Evolutionary conservation across 1,284 basidiomycete species (phyloP).

Genomic region (Leccinum griseonigrum): DNA sequence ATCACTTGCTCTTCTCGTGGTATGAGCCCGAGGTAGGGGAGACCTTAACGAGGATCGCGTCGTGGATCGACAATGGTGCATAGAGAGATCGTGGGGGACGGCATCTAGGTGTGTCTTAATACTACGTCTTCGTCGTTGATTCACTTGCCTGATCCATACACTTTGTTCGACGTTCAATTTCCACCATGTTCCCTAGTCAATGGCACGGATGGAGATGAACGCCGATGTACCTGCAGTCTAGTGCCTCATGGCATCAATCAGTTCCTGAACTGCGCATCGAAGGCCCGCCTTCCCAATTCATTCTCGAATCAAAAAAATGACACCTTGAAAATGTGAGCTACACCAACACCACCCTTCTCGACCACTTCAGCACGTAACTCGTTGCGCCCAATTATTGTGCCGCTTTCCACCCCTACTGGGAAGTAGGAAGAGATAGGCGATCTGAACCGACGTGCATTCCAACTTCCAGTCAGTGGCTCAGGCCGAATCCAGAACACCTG

Average conservation of each 20-base stretch:
- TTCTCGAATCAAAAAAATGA: neutral
- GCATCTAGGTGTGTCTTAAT: neutral
- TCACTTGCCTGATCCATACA: neutral
- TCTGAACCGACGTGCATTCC: too few relatives aligned
- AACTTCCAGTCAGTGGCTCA: too few relatives aligned
- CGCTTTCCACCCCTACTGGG: neutral
- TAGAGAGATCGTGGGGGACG: neutral
- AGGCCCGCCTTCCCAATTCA: neutral
- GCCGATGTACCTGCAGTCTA: neutral
- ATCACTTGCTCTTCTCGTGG: conserved; percentile 47
- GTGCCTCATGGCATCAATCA: neutral
- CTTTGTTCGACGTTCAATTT: neutral
- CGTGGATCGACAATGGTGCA: conserved; percentile 36
- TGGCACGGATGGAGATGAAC: neutral
- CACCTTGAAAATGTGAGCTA: neutral
- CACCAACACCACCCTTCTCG: neutral
- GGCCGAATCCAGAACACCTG: too few relatives aligned
- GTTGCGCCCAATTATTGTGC: neutral
- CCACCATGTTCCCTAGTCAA: neutral
- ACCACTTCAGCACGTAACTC: neutral
- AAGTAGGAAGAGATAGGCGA: too few relatives aligned
- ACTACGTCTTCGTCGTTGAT: neutral
- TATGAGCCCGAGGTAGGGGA: conserved; percentile 56
- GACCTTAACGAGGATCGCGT: conserved; percentile 43
- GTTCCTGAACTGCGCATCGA: neutral